These are phyloP conservation scores for Paraleonurus japonicus DNA, from an alignment of 257 asterid species.

Conservation along the genomic window DNA sequence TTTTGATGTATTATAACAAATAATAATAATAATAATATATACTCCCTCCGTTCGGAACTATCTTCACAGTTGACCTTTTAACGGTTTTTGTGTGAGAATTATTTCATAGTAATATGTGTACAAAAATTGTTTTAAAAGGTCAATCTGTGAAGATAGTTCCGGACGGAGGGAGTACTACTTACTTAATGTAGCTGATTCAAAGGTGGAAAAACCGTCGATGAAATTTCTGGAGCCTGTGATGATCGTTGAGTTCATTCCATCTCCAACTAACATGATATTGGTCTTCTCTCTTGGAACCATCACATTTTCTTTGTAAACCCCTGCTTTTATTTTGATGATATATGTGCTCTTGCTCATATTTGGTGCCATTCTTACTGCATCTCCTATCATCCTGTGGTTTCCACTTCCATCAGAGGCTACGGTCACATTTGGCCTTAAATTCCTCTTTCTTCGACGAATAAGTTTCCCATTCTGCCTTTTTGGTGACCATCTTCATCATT, in stretches of 20 bases:
- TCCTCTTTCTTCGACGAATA: slow-evolving; percentile 23
- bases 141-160: too few species aligned
- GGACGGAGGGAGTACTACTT: too few species aligned
- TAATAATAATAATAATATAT: too few species aligned
- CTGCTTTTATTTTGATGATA: slow-evolving; percentile 45
- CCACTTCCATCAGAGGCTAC: slow-evolving; percentile 52
- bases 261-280: slow-evolving; percentile 59
- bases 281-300: slow-evolving; percentile 54
- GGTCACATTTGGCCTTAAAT: slow-evolving; percentile 34
- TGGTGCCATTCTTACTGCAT: slow-evolving; percentile 55
- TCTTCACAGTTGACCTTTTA: too few species aligned
- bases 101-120: too few species aligned
- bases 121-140: too few species aligned
- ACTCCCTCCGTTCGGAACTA: too few species aligned
- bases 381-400: slow-evolving; percentile 31
- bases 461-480: slow-evolving; percentile 20
- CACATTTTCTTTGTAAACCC: slow-evolving; percentile 56
- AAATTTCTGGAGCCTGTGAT: slow-evolving; percentile 53
- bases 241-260: slow-evolving; percentile 60
- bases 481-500: slow-evolving; percentile 26
- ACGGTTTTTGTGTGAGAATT: too few species aligned
- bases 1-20: too few species aligned
- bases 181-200: slow-evolving; percentile 67
- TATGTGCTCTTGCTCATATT: slow-evolving; percentile 35
- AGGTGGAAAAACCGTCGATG: slow-evolving; percentile 66